Conservation (phyloP, 169 alveolate genomes). For the Eimeria tenella region DNA sequence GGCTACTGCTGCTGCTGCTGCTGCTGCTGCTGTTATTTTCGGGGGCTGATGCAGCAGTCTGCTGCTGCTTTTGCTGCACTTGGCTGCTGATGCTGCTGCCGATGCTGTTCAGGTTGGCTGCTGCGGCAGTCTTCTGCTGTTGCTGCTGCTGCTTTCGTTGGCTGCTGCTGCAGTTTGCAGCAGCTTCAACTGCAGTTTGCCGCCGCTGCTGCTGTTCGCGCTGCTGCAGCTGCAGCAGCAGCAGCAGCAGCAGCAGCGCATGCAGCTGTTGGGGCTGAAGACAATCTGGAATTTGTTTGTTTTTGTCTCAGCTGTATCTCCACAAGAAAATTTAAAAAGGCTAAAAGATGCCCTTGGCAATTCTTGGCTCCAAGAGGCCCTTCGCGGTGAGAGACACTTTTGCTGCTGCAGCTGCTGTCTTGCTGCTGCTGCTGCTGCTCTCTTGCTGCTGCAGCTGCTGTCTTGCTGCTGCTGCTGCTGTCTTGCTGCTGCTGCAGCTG, state of each 20-base stretch:
- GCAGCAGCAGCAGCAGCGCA: not conserved
- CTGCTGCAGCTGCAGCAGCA: not conserved
- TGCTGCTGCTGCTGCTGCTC: not conserved
- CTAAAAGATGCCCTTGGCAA: constrained; percentile 27
- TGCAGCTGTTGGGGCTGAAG: not conserved
- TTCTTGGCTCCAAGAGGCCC: not conserved
- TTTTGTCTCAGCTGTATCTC: not conserved
- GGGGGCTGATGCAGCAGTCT: not conserved
- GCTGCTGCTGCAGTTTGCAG: too few species aligned
- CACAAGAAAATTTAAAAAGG: not conserved
- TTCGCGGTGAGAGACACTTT: not conserved
- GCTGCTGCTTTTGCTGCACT: not conserved
- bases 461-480: not conserved
- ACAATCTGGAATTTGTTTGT: not conserved
- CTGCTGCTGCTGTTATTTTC: too few species aligned
- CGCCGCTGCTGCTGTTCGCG: too few species aligned
- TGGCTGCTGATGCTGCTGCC: not conserved
- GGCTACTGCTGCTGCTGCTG: not conserved
- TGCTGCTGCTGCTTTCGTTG: too few species aligned
- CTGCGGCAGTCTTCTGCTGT: too few species aligned
- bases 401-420: not conserved
- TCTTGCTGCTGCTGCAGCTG: not conserved
- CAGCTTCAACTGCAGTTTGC: too few species aligned
- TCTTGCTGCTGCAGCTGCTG: not conserved
- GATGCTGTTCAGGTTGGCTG: not conserved